These are phyloP conservation scores for Pistacia integerrima DNA, from an alignment of 345 rosid genomes.

Conservation along the genomic window DNA sequence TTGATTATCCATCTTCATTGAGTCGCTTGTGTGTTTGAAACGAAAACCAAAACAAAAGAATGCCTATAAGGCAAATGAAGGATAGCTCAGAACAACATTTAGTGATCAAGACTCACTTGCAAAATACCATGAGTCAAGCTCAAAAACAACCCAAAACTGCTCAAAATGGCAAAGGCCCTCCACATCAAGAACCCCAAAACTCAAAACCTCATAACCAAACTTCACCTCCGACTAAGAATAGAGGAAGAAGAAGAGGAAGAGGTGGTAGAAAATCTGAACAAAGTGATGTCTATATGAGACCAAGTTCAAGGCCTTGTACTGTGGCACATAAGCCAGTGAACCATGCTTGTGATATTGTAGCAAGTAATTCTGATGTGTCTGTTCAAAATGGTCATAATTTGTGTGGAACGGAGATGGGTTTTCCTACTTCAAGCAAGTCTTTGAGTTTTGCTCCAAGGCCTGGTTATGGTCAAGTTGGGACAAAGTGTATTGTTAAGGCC, in stretches of 20 bases:
- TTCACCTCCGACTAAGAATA: conserved; percentile 69
- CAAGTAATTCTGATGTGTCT: conserved; percentile 32
- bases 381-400: conserved; percentile 28
- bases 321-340: conserved; percentile 58
- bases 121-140: conserved; percentile 51
- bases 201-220: conserved; percentile 48
- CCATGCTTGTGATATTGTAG: conserved; percentile 31
- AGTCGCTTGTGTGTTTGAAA: conserved; percentile 15
- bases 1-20: conserved; percentile 6
- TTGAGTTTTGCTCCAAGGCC: conserved; percentile 79
- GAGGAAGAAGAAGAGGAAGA: conserved; percentile 85
- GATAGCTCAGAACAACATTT: conserved; percentile 75
- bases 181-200: conserved; percentile 39
- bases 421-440: conserved; percentile 71
- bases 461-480: conserved; percentile 87
- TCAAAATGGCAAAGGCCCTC: conserved; percentile 77
- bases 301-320: conserved; percentile 92
- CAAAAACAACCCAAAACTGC: conserved; percentile 58
- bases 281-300: conserved; percentile 79
- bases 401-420: conserved; percentile 53
- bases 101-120: conserved; percentile 67
- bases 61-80: conserved; percentile 93
- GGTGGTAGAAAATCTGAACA: conserved; percentile 97
- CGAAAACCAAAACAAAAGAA: conserved; percentile 22
- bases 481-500: conserved; percentile 94